Evolutionary conservation across 805 yeast genomes (phyloP).

Genomic region (Starmerella potacharoeniae): DNA sequence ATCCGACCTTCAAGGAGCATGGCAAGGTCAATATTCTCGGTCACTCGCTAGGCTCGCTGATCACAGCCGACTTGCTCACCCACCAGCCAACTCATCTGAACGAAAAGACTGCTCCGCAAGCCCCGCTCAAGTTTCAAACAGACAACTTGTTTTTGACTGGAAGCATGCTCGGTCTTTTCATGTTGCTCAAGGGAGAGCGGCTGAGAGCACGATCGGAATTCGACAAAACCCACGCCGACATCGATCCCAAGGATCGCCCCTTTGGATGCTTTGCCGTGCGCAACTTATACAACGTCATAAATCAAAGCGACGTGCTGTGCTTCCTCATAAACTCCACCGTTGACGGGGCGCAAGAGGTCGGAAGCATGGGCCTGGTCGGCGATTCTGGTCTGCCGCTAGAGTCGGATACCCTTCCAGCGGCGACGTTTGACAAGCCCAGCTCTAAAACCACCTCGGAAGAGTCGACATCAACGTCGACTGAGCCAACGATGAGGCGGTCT

Average conservation of each 20-base stretch:
- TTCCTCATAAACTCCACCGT: conserved; percentile 79
- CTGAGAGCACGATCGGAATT: conserved; percentile 12
- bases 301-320: conserved; percentile 86
- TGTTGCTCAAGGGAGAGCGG: conserved; percentile 16
- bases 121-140: conserved; percentile 55
- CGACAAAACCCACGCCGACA: background rate
- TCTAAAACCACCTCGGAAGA: background rate
- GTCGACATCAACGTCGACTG: background rate
- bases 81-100: conserved; percentile 29
- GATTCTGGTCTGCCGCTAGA: conserved; percentile 22
- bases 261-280: conserved; percentile 50
- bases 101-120: conserved; percentile 22
- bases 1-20: conserved; percentile 48
- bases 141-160: conserved; percentile 46
- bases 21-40: conserved; percentile 59
- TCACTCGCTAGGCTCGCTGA: conserved; percentile 79
- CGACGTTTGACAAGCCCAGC: background rate
- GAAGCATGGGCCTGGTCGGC: conserved; percentile 1
- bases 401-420: conserved; percentile 20
- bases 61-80: conserved; percentile 60
- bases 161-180: conserved; percentile 23
- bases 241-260: conserved; percentile 13
- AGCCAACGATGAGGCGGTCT: background rate
- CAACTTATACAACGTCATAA: conserved; percentile 70
- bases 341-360: conserved; percentile 26